Evolutionary conservation across 2,329 filamentous ascomycete genomes (phyloP), one percentile per base, ranked within the genome.

Genomic region (Calonectria pteridis): DNA sequence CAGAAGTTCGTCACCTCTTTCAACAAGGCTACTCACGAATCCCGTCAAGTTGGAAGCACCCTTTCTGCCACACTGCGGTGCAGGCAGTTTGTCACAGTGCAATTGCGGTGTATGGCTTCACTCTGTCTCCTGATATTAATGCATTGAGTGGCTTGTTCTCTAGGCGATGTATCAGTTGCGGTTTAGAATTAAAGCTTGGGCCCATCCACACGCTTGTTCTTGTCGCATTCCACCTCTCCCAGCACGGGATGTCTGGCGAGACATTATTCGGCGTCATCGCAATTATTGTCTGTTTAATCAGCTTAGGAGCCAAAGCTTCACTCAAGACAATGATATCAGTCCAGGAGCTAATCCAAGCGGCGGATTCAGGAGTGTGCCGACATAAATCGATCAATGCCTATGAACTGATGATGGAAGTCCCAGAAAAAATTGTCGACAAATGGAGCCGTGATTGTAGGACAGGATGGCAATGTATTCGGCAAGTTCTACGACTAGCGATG

Each of bases 211-310:
- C 50, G 10, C 50, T 70, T 35, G 50, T 70, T 46, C n/a, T 70
- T 29, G 14, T 55, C n/a, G 43, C 58, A 2, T 78, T 76, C 29
- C 74, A 73, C 10, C 20, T 77, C 13, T 64, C 59, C 0, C 51
- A 70, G 1, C 16, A 2, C 1, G 75, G 74, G 3, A 70, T 73
- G 59, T 2, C 29, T 2, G 73, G 64, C 1, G 77, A 78, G 16
- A 77, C 72, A 1, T 55, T 78, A 1, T 78, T 77, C 20, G 77
- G 77, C 0, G 64, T 70, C 0, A 13, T 78, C 0, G 67, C 77
- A 0, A n/a, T 75, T 0, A 4, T 75, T 23, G 28, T 68, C 0
- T 76, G 72, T 16, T 72, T 78, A 2, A 9, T 77, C 2, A 6
- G 2, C 0, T 3, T 74, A 2, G 69, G 71, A 0, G 69, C 55